phyloP scores from a whole-genome alignment of 2,329 filamentous ascomycete genomes.

The Tolypocladium ophioglossoides region DNA sequence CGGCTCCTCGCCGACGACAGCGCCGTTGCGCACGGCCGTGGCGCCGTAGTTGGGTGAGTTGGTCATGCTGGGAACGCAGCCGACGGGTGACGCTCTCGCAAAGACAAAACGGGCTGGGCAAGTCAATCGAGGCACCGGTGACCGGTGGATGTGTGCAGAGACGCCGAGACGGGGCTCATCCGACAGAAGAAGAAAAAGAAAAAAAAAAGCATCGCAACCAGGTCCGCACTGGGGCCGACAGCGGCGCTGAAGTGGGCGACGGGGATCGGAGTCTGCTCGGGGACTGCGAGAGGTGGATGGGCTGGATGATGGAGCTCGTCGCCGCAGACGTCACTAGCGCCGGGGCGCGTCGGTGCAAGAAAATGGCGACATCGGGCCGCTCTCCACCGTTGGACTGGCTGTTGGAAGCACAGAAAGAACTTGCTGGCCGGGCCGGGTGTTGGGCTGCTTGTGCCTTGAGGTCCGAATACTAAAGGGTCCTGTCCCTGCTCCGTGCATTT shows the following conservation, averaged over 20 bases:
- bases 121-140: not conserved
- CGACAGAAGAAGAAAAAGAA: not conserved
- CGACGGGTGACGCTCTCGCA: not conserved
- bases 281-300: not conserved
- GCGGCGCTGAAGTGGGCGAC: not conserved
- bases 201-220: not conserved
- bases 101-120: not conserved
- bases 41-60: not conserved
- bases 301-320: too few relatives aligned
- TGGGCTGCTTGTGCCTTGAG: not conserved
- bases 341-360: not conserved
- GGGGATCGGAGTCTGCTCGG: not conserved
- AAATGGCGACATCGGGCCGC: not conserved
- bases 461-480: too few relatives aligned
- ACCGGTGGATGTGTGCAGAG: not conserved
- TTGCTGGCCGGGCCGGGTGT: too few relatives aligned
- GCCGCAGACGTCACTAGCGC: not conserved
- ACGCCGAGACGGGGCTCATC: not conserved
- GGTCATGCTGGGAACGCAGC: not conserved
- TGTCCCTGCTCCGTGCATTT: not conserved
- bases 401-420: too few relatives aligned
- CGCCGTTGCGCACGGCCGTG: not conserved
- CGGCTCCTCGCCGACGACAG: conserved; percentile 14
- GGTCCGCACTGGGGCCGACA: not conserved
- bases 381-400: not conserved